These are phyloP conservation scores for Sporothrix brunneoviolacea DNA, from an alignment of 2,329 filamentous ascomycete species.

Conservation along the genomic window DNA sequence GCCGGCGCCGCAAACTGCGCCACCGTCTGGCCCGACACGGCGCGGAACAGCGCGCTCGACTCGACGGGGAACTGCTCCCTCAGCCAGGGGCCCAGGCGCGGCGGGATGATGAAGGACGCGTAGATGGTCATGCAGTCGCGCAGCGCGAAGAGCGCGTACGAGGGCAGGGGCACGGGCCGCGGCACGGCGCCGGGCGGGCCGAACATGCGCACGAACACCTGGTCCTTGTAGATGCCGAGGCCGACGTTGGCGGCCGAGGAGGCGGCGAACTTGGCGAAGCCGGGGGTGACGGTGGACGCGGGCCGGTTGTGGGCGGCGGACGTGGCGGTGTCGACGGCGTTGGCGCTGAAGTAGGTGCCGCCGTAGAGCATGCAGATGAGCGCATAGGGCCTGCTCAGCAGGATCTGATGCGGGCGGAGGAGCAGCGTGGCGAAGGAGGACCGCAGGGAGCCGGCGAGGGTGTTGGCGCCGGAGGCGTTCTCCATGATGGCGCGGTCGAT, in stretches of 20 bases:
- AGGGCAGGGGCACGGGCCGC: slow-evolving; percentile 58
- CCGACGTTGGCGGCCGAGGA: slow-evolving; percentile 78
- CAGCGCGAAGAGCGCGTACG: slow-evolving; percentile 71
- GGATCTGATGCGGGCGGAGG: slow-evolving; percentile 51
- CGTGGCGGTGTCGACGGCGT: slow-evolving; percentile 72
- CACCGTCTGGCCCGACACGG: slow-evolving; percentile 48
- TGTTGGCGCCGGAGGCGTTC: slow-evolving; percentile 64
- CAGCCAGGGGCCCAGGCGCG: slow-evolving; percentile 65
- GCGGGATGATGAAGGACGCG: slow-evolving; percentile 83
- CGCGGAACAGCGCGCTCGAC: slow-evolving; percentile 34
- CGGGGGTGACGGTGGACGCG: slow-evolving; percentile 61
- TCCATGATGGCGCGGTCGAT: slow-evolving; percentile 86
- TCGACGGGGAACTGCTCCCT: slow-evolving; percentile 47
- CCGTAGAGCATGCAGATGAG: slow-evolving; percentile 73
- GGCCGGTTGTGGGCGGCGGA: slow-evolving; percentile 55
- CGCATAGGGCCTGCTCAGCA: slow-evolving; percentile 60
- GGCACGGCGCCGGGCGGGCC: slow-evolving; percentile 50
- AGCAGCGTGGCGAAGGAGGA: slow-evolving; percentile 51
- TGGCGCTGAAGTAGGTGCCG: slow-evolving; percentile 84
- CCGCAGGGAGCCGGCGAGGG: slow-evolving; percentile 53
- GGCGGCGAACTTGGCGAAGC: slow-evolving; percentile 71
- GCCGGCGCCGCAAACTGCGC: slow-evolving; percentile 80
- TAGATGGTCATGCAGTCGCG: slow-evolving; percentile 88
- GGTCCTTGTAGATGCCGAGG: slow-evolving; percentile 85
- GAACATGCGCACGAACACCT: slow-evolving; percentile 76